A percentile compares a stretch with the other conserved stretches of the same genome.
Evolutionary conservation across 2,329 filamentous ascomycete genomes (phyloP).

Genomic region (Microsporum canis): DNA sequence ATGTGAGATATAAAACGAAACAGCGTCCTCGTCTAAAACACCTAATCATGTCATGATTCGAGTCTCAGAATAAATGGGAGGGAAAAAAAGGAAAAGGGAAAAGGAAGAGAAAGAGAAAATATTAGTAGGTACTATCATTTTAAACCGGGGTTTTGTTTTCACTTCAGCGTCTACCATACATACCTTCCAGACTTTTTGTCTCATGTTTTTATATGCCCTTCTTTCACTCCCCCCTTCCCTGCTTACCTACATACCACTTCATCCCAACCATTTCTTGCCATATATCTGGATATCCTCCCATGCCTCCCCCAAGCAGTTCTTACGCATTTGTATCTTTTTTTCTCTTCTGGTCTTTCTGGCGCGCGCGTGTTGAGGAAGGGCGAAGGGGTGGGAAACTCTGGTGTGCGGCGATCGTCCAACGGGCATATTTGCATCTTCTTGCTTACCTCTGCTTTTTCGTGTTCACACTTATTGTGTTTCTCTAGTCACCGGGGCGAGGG

Average conservation of each 20-base stretch:
- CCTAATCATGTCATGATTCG: neutral
- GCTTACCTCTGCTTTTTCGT: neutral
- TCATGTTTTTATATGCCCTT: neutral
- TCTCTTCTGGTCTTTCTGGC: conserved; percentile 1
- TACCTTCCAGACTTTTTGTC: neutral
- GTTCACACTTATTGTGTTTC: neutral
- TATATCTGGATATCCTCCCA: neutral
- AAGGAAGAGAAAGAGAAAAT: neutral
- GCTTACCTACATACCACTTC: neutral
- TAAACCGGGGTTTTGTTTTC: neutral
- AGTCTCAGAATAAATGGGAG: conserved; percentile 6
- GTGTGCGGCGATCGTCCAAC: conserved; percentile 1
- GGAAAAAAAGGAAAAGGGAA: conserved; percentile 15
- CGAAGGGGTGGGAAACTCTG: neutral
- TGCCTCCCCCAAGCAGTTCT: neutral
- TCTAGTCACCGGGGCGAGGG: neutral
- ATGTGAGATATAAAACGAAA: conserved; percentile 14
- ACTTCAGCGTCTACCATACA: neutral
- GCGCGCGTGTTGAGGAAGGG: neutral
- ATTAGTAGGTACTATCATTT: neutral
- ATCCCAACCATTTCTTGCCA: neutral
- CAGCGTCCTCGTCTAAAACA: neutral
- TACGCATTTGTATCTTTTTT: neutral
- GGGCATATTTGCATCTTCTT: neutral
- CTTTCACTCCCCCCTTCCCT: neutral